phyloP scores from a whole-genome alignment of 164 flowering plant species.

The Buxus sempervirens region DNA sequence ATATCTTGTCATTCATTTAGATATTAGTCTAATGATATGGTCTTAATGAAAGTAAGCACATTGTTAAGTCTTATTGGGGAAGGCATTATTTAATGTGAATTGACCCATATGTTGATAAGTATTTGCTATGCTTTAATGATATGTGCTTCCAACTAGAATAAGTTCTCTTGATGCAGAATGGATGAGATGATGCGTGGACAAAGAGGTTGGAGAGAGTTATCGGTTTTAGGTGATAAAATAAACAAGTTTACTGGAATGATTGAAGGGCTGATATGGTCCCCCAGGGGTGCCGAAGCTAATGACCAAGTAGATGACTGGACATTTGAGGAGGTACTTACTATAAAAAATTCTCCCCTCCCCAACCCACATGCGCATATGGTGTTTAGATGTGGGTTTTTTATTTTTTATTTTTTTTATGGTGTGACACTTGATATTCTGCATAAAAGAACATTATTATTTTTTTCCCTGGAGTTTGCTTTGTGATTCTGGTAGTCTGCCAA shows the following conservation, averaged over 20 bases:
- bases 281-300: constrained; percentile 58
- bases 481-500: too few relatives aligned
- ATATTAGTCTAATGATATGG: background rate
- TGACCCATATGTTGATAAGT: background rate
- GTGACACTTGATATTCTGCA: too few relatives aligned
- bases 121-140: background rate
- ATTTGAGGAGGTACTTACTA: constrained; percentile 78
- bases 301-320: constrained; percentile 81
- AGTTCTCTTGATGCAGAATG: constrained; percentile 60
- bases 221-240: constrained; percentile 86
- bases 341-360: background rate
- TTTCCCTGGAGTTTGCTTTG: too few relatives aligned
- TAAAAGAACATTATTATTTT: too few relatives aligned
- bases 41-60: background rate
- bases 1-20: background rate
- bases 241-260: constrained; percentile 96
- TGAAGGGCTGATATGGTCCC: constrained; percentile 97
- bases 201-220: constrained; percentile 99
- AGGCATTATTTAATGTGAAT: too few relatives aligned
- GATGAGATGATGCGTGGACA: constrained; percentile 99
- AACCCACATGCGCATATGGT: too few relatives aligned
- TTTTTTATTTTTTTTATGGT: too few relatives aligned
- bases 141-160: background rate
- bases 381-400: too few relatives aligned
- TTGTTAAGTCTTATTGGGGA: too few relatives aligned